Conservation (phyloP, 2,329 filamentous ascomycete genomes). For the Diplodia seriata region DNA sequence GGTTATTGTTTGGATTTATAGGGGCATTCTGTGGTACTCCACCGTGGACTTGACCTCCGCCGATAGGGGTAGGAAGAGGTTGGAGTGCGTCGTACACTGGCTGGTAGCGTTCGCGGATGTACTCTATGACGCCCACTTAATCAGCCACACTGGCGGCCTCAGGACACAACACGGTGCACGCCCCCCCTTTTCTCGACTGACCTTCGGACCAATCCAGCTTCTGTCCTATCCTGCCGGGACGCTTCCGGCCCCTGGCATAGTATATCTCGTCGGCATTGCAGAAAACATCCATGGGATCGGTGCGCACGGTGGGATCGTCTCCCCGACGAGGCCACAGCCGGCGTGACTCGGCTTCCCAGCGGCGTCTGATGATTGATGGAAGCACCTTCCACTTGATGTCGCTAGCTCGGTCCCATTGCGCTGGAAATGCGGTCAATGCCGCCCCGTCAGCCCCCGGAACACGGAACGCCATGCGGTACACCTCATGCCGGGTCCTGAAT, state of each 20-base stretch:
- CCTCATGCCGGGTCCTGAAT: not conserved
- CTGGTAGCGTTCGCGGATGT: constrained; percentile 1
- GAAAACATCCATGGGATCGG: constrained; percentile 9
- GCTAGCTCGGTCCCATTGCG: constrained; percentile 5
- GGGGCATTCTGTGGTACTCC: no score
- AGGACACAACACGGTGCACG: not conserved
- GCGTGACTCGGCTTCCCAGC: constrained; percentile 20
- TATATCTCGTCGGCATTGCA: constrained; percentile 20
- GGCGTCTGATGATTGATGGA: constrained; percentile 12
- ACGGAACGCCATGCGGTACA: not conserved
- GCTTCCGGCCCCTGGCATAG: constrained; percentile 7
- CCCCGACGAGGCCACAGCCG: not conserved
- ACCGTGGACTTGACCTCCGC: no score
- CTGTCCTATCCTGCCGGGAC: not conserved
- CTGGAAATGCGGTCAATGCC: constrained; percentile 10
- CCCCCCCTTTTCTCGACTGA: not conserved
- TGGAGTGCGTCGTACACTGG: not conserved
- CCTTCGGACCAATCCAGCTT: constrained; percentile 1
- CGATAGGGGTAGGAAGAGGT: not conserved
- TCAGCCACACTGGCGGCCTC: not conserved
- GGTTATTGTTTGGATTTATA: no score
- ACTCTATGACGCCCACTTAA: not conserved
- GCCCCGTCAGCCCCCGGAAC: not conserved
- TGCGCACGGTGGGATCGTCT: not conserved
- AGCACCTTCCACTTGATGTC: constrained; percentile 10